phyloP scores from a whole-genome alignment of 805 yeast genomes.

The Candida succiphila region DNA sequence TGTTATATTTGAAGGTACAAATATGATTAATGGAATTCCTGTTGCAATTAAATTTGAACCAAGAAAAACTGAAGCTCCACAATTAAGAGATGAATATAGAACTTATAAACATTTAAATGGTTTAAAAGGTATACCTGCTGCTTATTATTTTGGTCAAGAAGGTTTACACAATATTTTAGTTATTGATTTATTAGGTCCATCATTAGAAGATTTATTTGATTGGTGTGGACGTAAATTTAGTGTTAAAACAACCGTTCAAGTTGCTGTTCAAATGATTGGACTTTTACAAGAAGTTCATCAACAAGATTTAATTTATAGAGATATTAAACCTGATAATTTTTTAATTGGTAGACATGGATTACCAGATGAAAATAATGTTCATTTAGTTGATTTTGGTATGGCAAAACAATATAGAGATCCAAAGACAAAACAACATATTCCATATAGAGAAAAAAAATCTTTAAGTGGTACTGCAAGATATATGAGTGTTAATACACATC shows the following conservation, averaged over 20 bases:
- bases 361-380: constrained; percentile 75
- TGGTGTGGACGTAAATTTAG: constrained; percentile 94
- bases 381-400: constrained; percentile 96
- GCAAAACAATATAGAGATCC: constrained; percentile 98
- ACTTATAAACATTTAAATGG: constrained; percentile 86
- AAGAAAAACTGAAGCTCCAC: constrained; percentile 95
- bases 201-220: constrained; percentile 91
- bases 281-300: constrained; percentile 82
- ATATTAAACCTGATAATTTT: constrained; percentile 96
- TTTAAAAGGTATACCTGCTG: constrained; percentile 81
- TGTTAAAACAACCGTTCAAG: constrained; percentile 84
- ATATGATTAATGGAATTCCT: constrained; percentile 81
- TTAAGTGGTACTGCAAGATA: constrained; percentile 97
- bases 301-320: constrained; percentile 87
- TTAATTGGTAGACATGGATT: constrained; percentile 84
- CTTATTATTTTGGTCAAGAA: constrained; percentile 98
- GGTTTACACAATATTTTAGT: constrained; percentile 93
- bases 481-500: constrained; percentile 95
- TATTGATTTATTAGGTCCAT: constrained; percentile 91
- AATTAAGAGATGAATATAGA: constrained; percentile 90
- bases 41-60: constrained; percentile 98
- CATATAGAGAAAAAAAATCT: constrained; percentile 92
- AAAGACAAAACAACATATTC: constrained; percentile 88
- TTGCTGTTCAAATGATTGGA: constrained; percentile 89
- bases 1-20: constrained; percentile 91